Base-by-base conservation (phyloP, 2,329 filamentous ascomycete genomes). In the Cryphonectria naterciae region DNA sequence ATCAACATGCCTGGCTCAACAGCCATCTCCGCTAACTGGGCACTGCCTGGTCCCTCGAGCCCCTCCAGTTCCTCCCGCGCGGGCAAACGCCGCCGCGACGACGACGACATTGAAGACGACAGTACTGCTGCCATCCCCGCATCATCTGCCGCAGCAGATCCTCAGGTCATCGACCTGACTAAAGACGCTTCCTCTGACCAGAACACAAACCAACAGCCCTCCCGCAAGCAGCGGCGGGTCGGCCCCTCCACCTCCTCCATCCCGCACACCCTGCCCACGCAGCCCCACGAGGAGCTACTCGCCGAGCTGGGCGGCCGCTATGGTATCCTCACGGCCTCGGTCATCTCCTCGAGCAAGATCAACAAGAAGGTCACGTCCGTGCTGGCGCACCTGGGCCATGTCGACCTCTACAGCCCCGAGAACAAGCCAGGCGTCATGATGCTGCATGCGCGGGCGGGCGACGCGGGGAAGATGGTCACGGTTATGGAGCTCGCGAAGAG, bases 401-500 rank as follows among this genome's bases (percentile, higher is more conserved):
- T 78, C 73, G 75, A 73, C 60, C 65, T 76, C 1, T 68, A 74
- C 73, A 76, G 77, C 67, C 43, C 70, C 67, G 61, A 69, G 46
- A 72, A 77, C n/a, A 73, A 75, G 1, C 78, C 77, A 0, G 78
- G 79, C 13, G 76, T 84, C 19, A 82, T 83, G n/a, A 77, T 89
- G 54, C 78, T 89, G 25, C 83, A 88, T 75, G 85, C 86, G 43
- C 84, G 84, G 28, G 81, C 85, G 0, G 72, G 78, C 13, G 85
- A 88, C 3, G 85, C 87, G 1, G 85, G 84, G 79, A 94, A 94
- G 79, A 83, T 93, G 75, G 87, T 93, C 75, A 91, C 87, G 4
- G 86, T 93, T 62, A 85, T 85, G 61, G 92, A 94, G 79, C 89
- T 92, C 52, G 85, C 85, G 69, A 91, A 91, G 78, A 81, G 86